phyloP scores from a whole-genome alignment of 129 eudicot genomes.

The Mikania micrantha region DNA sequence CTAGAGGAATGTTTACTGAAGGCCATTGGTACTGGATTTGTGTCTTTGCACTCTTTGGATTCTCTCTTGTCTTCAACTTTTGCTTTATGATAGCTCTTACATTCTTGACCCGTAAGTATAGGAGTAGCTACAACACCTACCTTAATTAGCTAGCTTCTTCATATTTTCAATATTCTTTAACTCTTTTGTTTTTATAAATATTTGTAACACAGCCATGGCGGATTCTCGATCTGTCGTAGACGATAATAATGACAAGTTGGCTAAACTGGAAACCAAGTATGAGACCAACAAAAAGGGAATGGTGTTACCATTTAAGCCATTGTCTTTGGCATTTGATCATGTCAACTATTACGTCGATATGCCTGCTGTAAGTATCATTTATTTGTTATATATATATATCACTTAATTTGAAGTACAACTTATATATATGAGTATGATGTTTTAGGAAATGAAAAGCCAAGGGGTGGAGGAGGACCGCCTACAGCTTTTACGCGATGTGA shows the following conservation, averaged over 20 bases:
- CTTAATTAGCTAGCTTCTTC: too few species aligned
- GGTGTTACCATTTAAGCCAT: constrained; percentile 78
- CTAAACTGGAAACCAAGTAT: constrained; percentile 16
- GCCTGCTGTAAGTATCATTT: constrained; percentile 60
- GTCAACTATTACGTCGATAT: constrained; percentile 76
- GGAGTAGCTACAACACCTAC: too few species aligned
- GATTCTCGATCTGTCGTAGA: constrained; percentile 44
- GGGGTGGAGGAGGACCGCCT: constrained; percentile 58
- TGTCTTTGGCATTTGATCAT: constrained; percentile 71
- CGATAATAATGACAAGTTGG: constrained; percentile 30
- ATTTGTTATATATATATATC: too few species aligned
- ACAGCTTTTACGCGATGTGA: constrained; percentile 61
- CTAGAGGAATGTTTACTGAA: constrained; percentile 55
- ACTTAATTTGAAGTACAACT: too few species aligned
- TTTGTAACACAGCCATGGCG: constrained; percentile 46
- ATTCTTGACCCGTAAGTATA: constrained; percentile 64
- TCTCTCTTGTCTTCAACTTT: constrained; percentile 64
- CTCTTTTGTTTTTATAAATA: too few species aligned
- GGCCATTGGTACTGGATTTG: constrained; percentile 71
- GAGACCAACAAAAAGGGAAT: constrained; percentile 46
- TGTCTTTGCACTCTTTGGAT: constrained; percentile 54
- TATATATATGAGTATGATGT: too few species aligned
- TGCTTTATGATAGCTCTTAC: constrained; percentile 55
- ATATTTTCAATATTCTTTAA: too few species aligned
- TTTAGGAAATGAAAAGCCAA: constrained; percentile 75